Evolutionary conservation across 768 basidiomycete genomes (phyloP), one percentile per base, ranked within the genome.

Genomic region (Pisolithus sp.): DNA sequence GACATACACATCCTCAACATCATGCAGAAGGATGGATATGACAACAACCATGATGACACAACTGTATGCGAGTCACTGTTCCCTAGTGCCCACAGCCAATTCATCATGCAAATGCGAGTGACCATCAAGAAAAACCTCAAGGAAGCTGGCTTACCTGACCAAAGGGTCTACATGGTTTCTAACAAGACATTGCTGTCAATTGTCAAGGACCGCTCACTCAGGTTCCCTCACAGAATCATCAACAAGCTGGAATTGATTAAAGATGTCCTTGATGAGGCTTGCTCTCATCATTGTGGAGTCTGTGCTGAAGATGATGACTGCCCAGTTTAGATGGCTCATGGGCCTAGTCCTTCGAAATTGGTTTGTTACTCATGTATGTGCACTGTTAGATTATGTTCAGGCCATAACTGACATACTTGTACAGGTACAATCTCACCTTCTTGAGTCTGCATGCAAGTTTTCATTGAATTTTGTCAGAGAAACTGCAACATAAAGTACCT

Each of bases 81-180:
- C 42, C 23, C 13, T 20, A 15, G 46, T 24, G 62, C 62, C 10
- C 56, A 54, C 6, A 40, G 38, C 28, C 41, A 59, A 30, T 61
- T 59, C 41, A 55, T 63, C 17, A 40, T 54, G 21, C 48, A 59
- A 26, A 63, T 60, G 7, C 53, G 55, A 5, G 39, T 43, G 13
- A 59, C 26, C 26, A 51, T 63, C 7, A 45, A 52, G 45, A 17
- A n/a, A n/a, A 57, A 56, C 50, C 51, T 63, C 44, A 30, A 51
- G 23, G 52, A 50, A 7, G 58, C 57, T 2, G 47, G 51, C 40
- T 41, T 64, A 18, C 60, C 60, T 6, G 47, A 61, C 9, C 51
- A 59, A 36, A 59, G 55, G 48, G 62, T 59, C 5, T 61, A 63
- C 40, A 53, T 61, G 9, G 58, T 63, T 3, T 56, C 58, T 31